phyloP scores from a whole-genome alignment of 2,329 filamentous ascomycete species.

The Epichloe scottii region DNA sequence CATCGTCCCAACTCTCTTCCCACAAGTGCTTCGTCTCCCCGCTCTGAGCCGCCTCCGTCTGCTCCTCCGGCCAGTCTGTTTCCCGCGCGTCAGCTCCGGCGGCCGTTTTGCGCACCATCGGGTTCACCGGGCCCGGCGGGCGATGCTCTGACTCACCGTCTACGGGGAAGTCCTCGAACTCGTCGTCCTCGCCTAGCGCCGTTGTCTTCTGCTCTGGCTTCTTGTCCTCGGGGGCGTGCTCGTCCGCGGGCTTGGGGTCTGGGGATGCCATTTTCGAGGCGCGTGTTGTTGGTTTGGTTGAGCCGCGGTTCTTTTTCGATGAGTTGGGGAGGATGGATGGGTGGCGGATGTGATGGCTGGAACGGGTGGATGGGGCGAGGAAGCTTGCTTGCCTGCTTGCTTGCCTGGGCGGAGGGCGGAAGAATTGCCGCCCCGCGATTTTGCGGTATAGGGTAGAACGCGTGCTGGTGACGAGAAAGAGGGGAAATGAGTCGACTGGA shows the following conservation, averaged over 20 bases:
- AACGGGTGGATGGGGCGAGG: too few relatives aligned
- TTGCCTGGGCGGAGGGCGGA: too few relatives aligned
- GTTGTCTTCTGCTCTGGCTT: slow-evolving; percentile 37
- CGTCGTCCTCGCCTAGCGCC: slow-evolving; percentile 88
- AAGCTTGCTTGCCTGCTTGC: too few relatives aligned
- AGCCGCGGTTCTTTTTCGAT: background rate
- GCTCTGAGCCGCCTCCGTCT: slow-evolving; percentile 66
- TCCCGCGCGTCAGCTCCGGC: background rate
- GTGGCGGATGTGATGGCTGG: background rate
- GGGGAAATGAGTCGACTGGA: too few relatives aligned
- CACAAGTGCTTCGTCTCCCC: slow-evolving; percentile 70
- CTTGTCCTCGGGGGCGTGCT: slow-evolving; percentile 16
- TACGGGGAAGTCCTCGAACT: slow-evolving; percentile 97
- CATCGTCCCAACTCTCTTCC: slow-evolving; percentile 99
- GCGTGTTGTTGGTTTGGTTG: background rate
- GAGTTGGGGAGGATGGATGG: background rate
- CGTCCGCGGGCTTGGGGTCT: slow-evolving; percentile 17
- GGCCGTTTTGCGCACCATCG: background rate
- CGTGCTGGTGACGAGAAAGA: too few relatives aligned
- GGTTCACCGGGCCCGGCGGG: too few relatives aligned
- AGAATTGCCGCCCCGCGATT: too few relatives aligned
- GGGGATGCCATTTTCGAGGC: slow-evolving; percentile 6
- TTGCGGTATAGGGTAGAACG: too few relatives aligned
- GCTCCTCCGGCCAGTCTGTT: slow-evolving; percentile 83
- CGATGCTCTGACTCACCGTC: slow-evolving; percentile 51